Evolutionary conservation across 495 filamentous ascomycete species (phyloP).

Genomic region (Aspergillus carlsbadensis): DNA sequence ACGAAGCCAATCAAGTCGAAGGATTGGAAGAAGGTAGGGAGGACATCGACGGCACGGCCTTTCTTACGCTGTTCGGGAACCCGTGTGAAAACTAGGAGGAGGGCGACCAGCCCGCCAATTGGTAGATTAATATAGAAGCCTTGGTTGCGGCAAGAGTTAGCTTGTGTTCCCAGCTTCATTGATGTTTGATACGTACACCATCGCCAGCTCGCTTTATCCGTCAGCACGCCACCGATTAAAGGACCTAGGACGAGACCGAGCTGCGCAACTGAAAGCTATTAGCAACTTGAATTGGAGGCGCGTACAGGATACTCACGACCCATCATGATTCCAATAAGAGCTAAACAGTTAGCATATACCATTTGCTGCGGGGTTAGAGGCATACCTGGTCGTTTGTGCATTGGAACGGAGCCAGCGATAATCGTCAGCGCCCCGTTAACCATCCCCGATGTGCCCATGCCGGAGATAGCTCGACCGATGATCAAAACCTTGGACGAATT

Average conservation of each 20-base stretch:
- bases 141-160: background rate
- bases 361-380: background rate
- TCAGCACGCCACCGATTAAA: constrained; percentile 58
- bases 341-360: background rate
- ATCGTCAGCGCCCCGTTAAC: constrained; percentile 55
- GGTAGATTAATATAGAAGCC: constrained; percentile 67
- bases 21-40: constrained; percentile 26
- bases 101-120: constrained; percentile 49
- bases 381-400: constrained; percentile 34
- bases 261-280: constrained; percentile 26
- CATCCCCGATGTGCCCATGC: constrained; percentile 43
- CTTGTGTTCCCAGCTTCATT: background rate
- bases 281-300: background rate
- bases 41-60: constrained; percentile 32
- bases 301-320: background rate
- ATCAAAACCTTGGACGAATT: constrained; percentile 45
- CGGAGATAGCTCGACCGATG: constrained; percentile 44
- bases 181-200: constrained; percentile 45
- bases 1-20: constrained; percentile 47
- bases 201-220: constrained; percentile 51
- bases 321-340: background rate
- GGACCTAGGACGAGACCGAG: constrained; percentile 48
- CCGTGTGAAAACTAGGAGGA: constrained; percentile 46
- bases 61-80: constrained; percentile 47
- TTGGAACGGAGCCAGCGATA: constrained; percentile 39